Percentiles rank a stretch among this genome's conserved stretches.
Conservation (phyloP, 192 early-diverging fungal genomes). For the Podochytrium sp. region DNA sequence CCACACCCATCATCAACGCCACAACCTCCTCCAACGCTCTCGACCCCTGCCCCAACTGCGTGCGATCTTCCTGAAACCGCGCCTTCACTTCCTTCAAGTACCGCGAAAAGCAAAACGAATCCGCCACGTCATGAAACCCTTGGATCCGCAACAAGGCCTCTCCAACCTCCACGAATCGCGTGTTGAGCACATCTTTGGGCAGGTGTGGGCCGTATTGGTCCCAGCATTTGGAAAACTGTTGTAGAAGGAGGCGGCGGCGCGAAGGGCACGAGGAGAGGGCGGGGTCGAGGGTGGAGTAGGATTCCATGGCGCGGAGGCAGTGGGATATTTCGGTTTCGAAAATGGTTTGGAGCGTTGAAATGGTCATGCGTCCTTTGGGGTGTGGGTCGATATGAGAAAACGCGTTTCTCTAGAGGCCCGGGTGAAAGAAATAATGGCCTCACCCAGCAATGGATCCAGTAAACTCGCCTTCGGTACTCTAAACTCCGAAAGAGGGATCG, state of each 20-base stretch:
- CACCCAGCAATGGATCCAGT: slow-evolving; percentile 22
- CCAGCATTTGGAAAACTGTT: slow-evolving; percentile 48
- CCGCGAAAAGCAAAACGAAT: slow-evolving; percentile 34
- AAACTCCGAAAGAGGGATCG: slow-evolving; percentile 5
- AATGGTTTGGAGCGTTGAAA: slow-evolving; percentile 17
- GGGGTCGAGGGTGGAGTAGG: slow-evolving; percentile 30
- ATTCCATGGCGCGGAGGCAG: slow-evolving; percentile 35
- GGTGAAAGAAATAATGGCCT: background rate
- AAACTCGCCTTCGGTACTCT: background rate
- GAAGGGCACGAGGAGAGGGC: slow-evolving; percentile 28
- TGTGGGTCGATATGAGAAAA: no score
- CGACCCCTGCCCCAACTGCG: no score
- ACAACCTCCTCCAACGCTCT: no score
- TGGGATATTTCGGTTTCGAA: slow-evolving; percentile 38
- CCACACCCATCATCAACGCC: background rate
- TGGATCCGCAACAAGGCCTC: slow-evolving; percentile 36
- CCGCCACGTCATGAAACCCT: slow-evolving; percentile 43
- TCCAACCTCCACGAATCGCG: slow-evolving; percentile 39
- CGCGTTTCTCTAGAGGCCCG: background rate
- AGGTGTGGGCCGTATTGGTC: slow-evolving; percentile 41
- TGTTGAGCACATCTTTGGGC: slow-evolving; percentile 24
- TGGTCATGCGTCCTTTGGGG: slow-evolving; percentile 36
- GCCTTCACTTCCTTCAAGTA: slow-evolving; percentile 28
- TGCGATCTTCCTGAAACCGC: background rate
- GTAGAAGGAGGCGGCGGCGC: slow-evolving; percentile 34